Evolutionary conservation across 352 stramenopile genomes (phyloP), one percentile per base, ranked within the genome.

Genomic region (Globisporangium mamillatum): DNA sequence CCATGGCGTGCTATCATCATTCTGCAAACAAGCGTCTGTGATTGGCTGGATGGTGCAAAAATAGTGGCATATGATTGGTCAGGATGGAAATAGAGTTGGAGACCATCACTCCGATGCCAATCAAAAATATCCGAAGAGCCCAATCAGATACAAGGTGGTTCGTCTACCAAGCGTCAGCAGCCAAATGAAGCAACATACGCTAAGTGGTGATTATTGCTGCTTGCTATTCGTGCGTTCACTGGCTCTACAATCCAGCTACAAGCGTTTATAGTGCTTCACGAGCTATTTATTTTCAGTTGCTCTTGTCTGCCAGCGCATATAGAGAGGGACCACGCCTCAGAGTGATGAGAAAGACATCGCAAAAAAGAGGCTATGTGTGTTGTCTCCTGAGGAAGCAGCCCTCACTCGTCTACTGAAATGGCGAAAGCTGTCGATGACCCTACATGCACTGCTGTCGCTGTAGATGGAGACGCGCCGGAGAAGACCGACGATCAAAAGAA

Each of bases 401-500:
- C 4, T 22, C 16, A 50, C 16, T 50, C 41, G 22, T 38, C 53
- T 20, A 60, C 54, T 25, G 25, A 24, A 24, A 60, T 60, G 55
- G 18, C 18, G 18, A 60, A 44, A 41, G 27, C 27, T 25, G 27
- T 16, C 9, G 25, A 18, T 20, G 34, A 0, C 10, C 34, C 22
- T 14, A 16, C 38, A 32, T 67, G 48, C 29, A 32, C 41, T 55
- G 58, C 68, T 55, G 44, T 48, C 29, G 27, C 18, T 60, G 12
- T 6, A 5, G 56, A 1, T 25, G 36, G 46, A 48, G 66, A 36
- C 25, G 18, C 25, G 1, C 63, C 69, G 9, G 65, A 76, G 58
- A 59, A 48, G 25, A 12, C 5, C 3, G 50, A 74, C 52, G 77
- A 75, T 44, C 69, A 60, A 24, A 38, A 52, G 38, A 59, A 63